A percentile compares a stretch with the other conserved stretches of the same genome.
phyloP scores from a whole-genome alignment of 257 asterid genomes.

The Solanum virginianum region DNA sequence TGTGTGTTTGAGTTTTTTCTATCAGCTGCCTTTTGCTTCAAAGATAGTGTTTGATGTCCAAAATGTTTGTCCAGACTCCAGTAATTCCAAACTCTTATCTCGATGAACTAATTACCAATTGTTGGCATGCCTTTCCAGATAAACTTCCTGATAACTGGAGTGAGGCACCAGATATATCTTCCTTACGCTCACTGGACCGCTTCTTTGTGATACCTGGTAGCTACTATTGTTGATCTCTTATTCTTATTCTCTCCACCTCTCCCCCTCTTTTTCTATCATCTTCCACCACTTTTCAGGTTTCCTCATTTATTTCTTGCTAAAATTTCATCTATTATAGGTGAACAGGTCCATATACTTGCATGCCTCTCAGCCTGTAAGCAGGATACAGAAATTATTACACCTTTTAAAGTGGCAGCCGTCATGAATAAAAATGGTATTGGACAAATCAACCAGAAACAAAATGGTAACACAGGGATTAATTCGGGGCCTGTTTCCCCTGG shows the following conservation, averaged over 20 bases:
- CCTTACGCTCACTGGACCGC: slow-evolving; percentile 68
- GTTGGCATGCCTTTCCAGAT: slow-evolving; percentile 31
- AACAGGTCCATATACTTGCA: slow-evolving; percentile 72
- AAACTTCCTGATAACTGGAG: slow-evolving; percentile 77
- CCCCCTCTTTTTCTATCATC: neutral
- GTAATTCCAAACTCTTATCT: neutral
- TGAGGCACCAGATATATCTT: slow-evolving; percentile 64
- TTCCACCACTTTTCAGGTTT: neutral
- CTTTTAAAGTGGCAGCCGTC: slow-evolving; percentile 90
- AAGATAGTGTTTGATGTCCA: neutral
- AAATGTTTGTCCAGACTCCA: neutral
- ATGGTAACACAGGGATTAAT: slow-evolving; percentile 33
- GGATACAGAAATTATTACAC: slow-evolving; percentile 88
- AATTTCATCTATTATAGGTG: slow-evolving; percentile 35
- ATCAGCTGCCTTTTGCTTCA: neutral
- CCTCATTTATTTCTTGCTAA: slow-evolving; percentile 9
- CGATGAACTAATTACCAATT: neutral
- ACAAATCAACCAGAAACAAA: slow-evolving; percentile 31
- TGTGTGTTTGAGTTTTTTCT: neutral
- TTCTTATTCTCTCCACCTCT: neutral
- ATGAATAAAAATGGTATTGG: slow-evolving; percentile 72
- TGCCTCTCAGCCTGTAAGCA: slow-evolving; percentile 85
- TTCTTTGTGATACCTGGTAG: slow-evolving; percentile 89
- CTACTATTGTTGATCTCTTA: neutral
- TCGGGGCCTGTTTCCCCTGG: slow-evolving; percentile 17